Percentiles rank a stretch among this genome's conserved stretches.
These are phyloP conservation scores for Platanus orientalis DNA, from an alignment of 164 flowering plant species.

Conservation along the genomic window DNA sequence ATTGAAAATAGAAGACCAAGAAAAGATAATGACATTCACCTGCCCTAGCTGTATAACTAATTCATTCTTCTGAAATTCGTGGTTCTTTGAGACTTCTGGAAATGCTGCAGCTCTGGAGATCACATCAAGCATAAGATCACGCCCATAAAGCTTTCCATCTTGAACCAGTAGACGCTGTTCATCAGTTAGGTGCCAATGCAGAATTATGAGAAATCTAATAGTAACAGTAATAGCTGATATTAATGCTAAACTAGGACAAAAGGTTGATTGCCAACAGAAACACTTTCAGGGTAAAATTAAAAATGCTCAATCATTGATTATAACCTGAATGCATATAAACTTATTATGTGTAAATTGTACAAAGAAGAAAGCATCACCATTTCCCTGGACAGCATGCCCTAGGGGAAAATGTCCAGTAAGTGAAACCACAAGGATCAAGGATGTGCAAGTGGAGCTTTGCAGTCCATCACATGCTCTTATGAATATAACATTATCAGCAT, in stretches of 20 bases:
- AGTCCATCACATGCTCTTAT: background rate
- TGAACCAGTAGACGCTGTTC: constrained; percentile 77
- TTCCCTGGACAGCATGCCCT: background rate
- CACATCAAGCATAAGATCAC: constrained; percentile 63
- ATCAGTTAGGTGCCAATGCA: constrained; percentile 16
- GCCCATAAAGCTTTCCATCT: constrained; percentile 95
- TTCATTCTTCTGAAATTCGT: constrained; percentile 62
- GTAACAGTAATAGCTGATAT: background rate
- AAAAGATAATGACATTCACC: constrained; percentile 33
- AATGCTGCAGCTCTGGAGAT: constrained; percentile 69
- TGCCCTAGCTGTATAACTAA: constrained; percentile 67
- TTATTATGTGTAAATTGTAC: background rate
- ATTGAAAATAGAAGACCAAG: background rate
- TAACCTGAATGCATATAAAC: background rate
- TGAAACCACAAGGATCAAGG: background rate
- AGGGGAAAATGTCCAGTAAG: background rate
- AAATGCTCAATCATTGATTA: background rate
- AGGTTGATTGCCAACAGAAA: background rate
- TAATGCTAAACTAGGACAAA: background rate
- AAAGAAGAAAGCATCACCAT: background rate
- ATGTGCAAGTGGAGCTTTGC: background rate
- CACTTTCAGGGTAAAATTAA: background rate
- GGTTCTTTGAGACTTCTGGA: constrained; percentile 53
- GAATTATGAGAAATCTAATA: constrained; percentile 10
- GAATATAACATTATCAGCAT: background rate